Base-by-base conservation (phyloP, 1,139 yeast species). In the Protomyces arabidopsidicola region DNA sequence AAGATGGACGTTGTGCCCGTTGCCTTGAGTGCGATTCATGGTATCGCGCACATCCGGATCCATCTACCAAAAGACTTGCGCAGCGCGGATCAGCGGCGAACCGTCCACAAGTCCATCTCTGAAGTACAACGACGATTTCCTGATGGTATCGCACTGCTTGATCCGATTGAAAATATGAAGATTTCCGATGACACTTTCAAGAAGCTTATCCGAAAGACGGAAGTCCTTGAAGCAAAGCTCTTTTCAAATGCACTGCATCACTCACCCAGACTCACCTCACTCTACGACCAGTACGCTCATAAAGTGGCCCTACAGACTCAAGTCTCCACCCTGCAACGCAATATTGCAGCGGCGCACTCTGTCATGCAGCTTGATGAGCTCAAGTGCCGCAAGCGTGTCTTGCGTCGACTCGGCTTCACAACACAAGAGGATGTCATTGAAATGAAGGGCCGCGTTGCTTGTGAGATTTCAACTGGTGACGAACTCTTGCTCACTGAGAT, bases 391-490 rank as follows among this genome's bases (percentile, higher is more conserved):
- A 91, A 90, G 75, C 82, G 98, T 72, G 98, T 93, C 1, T 79
- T 93, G 68, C 84, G 98, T 74, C 78, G 86, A 66, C 76, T 84
- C n/a, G 97, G 93, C 0, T 93, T 93, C 77, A 87, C 93, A 53
- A 86, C 95, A 1, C 76, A 79, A 18, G 83, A 81, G 67, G 83
- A 85, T 69, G 87, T 93, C 66, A 95, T 93, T 69, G 97, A 93
- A 73, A 80, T 93, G 70, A 95, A 95, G 77, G 99, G 99, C 55
- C 82, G 98, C 72, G 90, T 86, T 60, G 98, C 98, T 0, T 91
- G 98, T 76, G 98, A 93, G 72, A 93, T 93, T 71, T 87, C 96
- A 71, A 87, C 96, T 34, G 98, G 98, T 66, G 97, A 90, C 74
- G 97, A 90, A 75, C 78, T 93, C 65, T 75, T 93, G 68, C 78